Base-by-base conservation (phyloP, 805 yeast genomes). In the Barnettozyma vustinii region DNA sequence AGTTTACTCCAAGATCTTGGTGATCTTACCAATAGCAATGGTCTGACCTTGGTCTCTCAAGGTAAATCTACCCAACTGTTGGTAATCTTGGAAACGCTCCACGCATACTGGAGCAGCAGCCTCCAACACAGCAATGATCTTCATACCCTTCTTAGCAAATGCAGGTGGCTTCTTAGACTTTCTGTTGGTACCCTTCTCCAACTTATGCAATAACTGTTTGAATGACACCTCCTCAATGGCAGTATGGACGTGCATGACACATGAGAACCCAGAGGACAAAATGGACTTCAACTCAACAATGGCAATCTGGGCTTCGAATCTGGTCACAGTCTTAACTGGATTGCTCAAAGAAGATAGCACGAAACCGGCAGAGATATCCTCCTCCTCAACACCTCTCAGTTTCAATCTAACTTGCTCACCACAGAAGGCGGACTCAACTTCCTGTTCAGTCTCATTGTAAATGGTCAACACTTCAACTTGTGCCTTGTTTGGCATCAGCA, bases 191-290 rank as follows among this genome's bases (percentile, higher is more conserved):
- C 97, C 97, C 75, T 87, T 92, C 70, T 94, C 96, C 61, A 94
- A 76, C 72, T 92, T 90, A 74, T 94, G 98, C 65, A 90, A 76
- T 67, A 94, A 77, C 62, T 83, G 82, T 46, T 83, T 76, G 65
- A 94, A 80, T 23, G 77, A 77, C 46, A 94, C 96, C 71, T 94
- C 99, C 72, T 94, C 98, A 59, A 92, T 90, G 48, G 98, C 98
- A 45, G 98, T 89, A 74, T 94, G 99, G 60, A 94, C 85, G 65
- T 94, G 99, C 97, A 94, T 92, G 48, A 94, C 97, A 79, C 98
- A 94, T 13, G 97, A 83, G 75, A 83, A 94, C 49, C 99, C 99
- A 45, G 95, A 83, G 5, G 99, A 87, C 63, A 94, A 75, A 63
- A 94, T 94, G 18, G 96, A 86, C 72, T 87, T 90, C 69, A 94